Evolutionary conservation across 768 basidiomycete genomes (phyloP).

Genomic region (Flagelloscypha sp.): DNA sequence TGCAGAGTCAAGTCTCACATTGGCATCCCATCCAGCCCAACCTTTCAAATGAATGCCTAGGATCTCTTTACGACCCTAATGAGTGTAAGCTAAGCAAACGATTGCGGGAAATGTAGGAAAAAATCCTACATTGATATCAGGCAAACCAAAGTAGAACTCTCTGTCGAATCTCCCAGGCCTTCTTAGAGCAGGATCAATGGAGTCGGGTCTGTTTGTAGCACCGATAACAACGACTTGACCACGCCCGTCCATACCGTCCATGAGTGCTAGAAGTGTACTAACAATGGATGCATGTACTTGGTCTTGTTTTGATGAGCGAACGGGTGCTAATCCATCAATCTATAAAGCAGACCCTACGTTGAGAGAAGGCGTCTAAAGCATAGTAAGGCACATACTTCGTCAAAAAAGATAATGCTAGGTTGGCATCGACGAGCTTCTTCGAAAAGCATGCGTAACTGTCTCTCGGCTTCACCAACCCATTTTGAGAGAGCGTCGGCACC

Average conservation of each 20-base stretch:
- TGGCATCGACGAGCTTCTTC: conserved; percentile 91
- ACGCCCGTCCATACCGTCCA: conserved; percentile 99
- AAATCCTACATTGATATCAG: conserved; percentile 70
- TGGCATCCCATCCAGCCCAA: conserved; percentile 80
- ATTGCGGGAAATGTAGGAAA: too few relatives aligned
- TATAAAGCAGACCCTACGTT: too few relatives aligned
- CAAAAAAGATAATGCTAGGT: conserved; percentile 98
- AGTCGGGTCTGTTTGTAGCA: conserved; percentile 94
- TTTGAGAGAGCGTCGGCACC: conserved; percentile 97
- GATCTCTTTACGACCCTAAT: conserved; percentile 88
- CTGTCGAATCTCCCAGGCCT: conserved; percentile 94
- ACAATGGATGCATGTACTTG: conserved; percentile 99
- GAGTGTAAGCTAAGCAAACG: too few relatives aligned
- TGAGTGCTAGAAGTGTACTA: conserved; percentile 87
- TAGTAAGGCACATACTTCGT: too few relatives aligned
- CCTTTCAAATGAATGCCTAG: conserved; percentile 81
- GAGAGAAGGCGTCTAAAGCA: too few relatives aligned
- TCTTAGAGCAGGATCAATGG: conserved; percentile 92
- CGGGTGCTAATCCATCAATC: conserved; percentile 96
- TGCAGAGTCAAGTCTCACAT: too few relatives aligned
- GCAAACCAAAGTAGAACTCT: conserved; percentile 96
- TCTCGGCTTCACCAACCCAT: conserved; percentile 99
- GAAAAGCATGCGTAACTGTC: conserved; percentile 89
- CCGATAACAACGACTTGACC: conserved; percentile 97
- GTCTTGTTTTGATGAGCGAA: conserved; percentile 96